Conservation (phyloP, 1,284 basidiomycete genomes). For the Irpex rosettiformis region DNA sequence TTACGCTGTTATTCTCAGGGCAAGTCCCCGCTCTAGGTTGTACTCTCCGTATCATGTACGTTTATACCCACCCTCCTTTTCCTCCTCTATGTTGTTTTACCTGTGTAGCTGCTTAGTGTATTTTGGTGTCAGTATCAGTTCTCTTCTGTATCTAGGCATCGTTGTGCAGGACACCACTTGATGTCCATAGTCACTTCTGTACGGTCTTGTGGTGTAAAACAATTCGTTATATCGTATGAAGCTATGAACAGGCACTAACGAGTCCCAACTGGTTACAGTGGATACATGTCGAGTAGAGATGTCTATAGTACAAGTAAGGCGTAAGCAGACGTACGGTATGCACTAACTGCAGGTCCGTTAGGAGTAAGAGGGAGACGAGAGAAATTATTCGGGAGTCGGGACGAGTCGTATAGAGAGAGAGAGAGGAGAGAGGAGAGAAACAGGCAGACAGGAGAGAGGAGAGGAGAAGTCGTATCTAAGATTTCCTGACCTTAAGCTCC, state of each 20-base stretch:
- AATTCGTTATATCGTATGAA: too few relatives aligned
- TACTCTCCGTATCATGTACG: background rate
- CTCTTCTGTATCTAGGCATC: too few relatives aligned
- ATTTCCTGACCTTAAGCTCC: background rate
- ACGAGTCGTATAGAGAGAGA: background rate
- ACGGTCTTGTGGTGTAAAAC: too few relatives aligned
- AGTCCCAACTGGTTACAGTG: too few relatives aligned
- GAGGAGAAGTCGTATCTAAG: background rate
- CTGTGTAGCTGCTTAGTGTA: background rate
- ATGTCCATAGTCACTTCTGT: too few relatives aligned
- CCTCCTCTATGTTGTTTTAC: background rate
- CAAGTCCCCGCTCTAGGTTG: constrained; percentile 18
- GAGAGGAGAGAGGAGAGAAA: background rate
- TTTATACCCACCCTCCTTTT: background rate
- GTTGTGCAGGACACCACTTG: too few relatives aligned
- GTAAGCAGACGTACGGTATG: background rate
- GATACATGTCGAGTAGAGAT: too few relatives aligned
- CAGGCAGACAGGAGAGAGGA: background rate
- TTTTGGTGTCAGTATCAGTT: background rate
- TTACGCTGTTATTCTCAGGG: constrained; percentile 26
- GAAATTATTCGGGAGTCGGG: background rate
- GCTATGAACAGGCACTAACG: too few relatives aligned
- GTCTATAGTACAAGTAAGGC: background rate
- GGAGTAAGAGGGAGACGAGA: background rate
- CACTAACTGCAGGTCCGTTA: background rate